Evolutionary conservation across 148 eudicot species (phyloP).

Genomic region (Rhododendron kiyosumense): DNA sequence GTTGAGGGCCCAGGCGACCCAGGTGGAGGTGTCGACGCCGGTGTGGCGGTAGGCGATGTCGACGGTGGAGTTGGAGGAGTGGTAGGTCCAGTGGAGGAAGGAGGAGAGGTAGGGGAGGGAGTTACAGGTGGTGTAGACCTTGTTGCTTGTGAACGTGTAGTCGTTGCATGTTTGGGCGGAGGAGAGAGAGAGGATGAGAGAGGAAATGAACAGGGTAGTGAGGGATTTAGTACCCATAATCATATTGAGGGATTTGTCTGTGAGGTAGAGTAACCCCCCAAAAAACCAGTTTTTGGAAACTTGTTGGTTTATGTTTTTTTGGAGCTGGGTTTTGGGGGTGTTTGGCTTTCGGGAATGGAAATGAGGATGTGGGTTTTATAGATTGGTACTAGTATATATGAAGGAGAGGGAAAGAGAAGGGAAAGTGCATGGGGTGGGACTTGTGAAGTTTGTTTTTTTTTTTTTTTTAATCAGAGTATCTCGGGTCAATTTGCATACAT

Average conservation of each 20-base stretch:
- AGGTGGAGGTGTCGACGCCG: constrained; percentile 29
- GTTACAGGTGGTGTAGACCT: constrained; percentile 29
- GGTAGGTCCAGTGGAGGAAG: constrained; percentile 64
- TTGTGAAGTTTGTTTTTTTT: background rate
- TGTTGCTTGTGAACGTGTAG: constrained; percentile 40
- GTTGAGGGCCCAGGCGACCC: constrained; percentile 90
- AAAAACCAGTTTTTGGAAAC: too few relatives aligned
- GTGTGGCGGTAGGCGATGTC: constrained; percentile 65
- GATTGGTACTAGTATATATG: background rate
- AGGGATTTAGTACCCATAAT: constrained; percentile 5
- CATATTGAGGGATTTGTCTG: too few relatives aligned
- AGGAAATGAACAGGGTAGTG: constrained; percentile 16
- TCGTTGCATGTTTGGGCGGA: constrained; percentile 33
- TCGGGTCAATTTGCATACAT: fast-evolving
- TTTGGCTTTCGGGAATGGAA: background rate
- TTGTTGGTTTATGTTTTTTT: background rate
- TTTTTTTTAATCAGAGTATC: too few relatives aligned
- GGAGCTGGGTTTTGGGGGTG: background rate
- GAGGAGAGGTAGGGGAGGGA: constrained; percentile 42
- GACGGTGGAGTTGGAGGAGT: constrained; percentile 34
- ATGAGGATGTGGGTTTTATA: constrained; percentile 13
- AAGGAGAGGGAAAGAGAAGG: background rate
- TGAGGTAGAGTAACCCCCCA: background rate
- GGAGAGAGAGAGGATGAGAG: constrained; percentile 12
- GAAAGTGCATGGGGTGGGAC: background rate